phyloP scores from a whole-genome alignment of 2,329 filamentous ascomycete species.

The Chaetomiaceae sp. region DNA sequence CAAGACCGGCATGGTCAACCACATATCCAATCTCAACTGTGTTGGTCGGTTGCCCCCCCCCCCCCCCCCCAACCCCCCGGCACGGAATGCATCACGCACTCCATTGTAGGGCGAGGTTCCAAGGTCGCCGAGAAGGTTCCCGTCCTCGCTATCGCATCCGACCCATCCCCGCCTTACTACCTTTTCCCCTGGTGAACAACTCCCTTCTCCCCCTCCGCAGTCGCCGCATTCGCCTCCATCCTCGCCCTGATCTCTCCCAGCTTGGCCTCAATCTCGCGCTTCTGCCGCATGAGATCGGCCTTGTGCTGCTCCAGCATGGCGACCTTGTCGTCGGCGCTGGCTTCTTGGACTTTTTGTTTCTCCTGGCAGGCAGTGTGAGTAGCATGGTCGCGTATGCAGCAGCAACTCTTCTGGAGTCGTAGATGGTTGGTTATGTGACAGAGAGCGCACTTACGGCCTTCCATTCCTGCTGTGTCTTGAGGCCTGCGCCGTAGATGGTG shows the following conservation, averaged over 20 bases:
- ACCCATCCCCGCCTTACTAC: too few species aligned
- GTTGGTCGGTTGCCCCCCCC: too few species aligned
- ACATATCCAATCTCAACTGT: too few species aligned
- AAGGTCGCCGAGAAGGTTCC: too few species aligned
- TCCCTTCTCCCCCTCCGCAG: background rate
- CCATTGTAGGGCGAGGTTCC: too few species aligned
- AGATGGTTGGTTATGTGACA: background rate
- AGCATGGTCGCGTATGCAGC: background rate
- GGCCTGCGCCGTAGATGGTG: conserved; percentile 32
- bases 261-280: conserved; percentile 31
- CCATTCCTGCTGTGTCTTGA: conserved; percentile 31
- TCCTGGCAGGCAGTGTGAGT: too few species aligned
- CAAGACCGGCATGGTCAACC: too few species aligned
- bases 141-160: too few species aligned
- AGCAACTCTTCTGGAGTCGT: background rate
- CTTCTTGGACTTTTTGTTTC: conserved; percentile 23
- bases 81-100: too few species aligned
- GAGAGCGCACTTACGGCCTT: conserved; percentile 21
- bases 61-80: too few species aligned
- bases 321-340: conserved; percentile 30
- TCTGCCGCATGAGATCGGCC: conserved; percentile 25
- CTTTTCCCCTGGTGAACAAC: too few species aligned
- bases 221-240: conserved; percentile 21
- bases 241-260: conserved; percentile 28
- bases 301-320: conserved; percentile 30